Evolutionary conservation across 2,329 filamentous ascomycete genomes (phyloP), one percentile per base, ranked within the genome.

Genomic region (Curvularia lunata): DNA sequence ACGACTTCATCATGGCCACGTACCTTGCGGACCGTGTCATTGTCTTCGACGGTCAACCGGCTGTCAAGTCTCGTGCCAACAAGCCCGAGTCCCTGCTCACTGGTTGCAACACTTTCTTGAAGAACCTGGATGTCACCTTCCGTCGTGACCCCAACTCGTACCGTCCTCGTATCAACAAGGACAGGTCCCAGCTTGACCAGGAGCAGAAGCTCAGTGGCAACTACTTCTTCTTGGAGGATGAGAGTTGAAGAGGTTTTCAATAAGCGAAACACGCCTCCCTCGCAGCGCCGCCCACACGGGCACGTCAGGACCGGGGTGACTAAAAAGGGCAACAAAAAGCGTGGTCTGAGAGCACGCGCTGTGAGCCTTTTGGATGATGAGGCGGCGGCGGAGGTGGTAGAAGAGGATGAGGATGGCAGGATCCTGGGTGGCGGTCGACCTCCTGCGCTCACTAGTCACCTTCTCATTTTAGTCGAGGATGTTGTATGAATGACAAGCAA

Each of bases 1-100:
- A 99, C 90, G 95, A 99, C 85, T 98, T 99, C 83, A 97, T 98
- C 83, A 97, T 98, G 93, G 87, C 87, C 40, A 90, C 87, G 42
- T 90, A 90, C 74, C 84, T 90, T 46, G 87, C 95, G 45, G 96
- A 99, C 75, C 91, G 95, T 67, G 95, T 99, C 78, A 99, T 99
- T 74, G 95, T 99, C 74, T 99, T 99, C 74, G 95, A 98, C 75
- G 95, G 96, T 69, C 76, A 96, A 81, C 95, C 96, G 48, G 95
- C 93, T 74, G 85, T 96, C 68, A 84, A 96, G 68, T 86, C 95
- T 52, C 91, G 89, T 67, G 96, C 95, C 67, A 97, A 97, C 79
- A 83, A 84, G 49, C 95, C 96, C 34, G 92, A 99, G 81, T 96
- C 91, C 42, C 85, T 99, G 52, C 86, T 98, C 70, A 96, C 92